Conservation (phyloP, 192 early-diverging fungal genomes). For the Dissophora ornata region DNA sequence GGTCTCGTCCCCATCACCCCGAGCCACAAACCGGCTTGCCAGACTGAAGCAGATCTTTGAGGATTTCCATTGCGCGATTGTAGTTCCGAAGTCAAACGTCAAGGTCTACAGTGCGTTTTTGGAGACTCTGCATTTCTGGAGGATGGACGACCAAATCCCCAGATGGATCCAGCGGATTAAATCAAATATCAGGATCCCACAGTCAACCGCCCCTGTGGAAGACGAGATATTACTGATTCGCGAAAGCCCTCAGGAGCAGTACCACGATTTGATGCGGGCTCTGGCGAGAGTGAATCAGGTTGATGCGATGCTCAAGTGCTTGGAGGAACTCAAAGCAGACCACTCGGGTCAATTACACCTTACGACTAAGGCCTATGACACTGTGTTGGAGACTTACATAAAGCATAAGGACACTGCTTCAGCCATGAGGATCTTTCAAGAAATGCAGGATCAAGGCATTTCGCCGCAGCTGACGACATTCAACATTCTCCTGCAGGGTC, state of each 20-base stretch:
- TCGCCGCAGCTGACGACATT: constrained; percentile 34
- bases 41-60: constrained; percentile 36
- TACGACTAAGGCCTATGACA: constrained; percentile 27
- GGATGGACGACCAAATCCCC: constrained; percentile 13
- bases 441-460: constrained; percentile 32
- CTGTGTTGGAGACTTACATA: constrained; percentile 19
- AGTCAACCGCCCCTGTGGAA: background rate
- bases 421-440: constrained; percentile 26
- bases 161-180: constrained; percentile 26
- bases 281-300: constrained; percentile 22
- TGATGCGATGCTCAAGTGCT: constrained; percentile 21
- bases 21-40: background rate
- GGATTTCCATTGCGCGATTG: constrained; percentile 31
- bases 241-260: constrained; percentile 38
- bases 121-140: constrained; percentile 37
- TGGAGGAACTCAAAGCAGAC: constrained; percentile 34
- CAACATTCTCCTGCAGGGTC: constrained; percentile 33
- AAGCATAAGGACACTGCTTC: constrained; percentile 13
- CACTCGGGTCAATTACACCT: constrained; percentile 10
- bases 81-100: constrained; percentile 30
- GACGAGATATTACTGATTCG: background rate
- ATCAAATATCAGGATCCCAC: constrained; percentile 7
- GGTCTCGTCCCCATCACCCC: constrained; percentile 5
- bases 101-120: constrained; percentile 30
- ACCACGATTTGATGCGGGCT: constrained; percentile 37